Evolutionary conservation across 1,139 yeast genomes (phyloP).

Genomic region (Protomyces pachydermus): DNA sequence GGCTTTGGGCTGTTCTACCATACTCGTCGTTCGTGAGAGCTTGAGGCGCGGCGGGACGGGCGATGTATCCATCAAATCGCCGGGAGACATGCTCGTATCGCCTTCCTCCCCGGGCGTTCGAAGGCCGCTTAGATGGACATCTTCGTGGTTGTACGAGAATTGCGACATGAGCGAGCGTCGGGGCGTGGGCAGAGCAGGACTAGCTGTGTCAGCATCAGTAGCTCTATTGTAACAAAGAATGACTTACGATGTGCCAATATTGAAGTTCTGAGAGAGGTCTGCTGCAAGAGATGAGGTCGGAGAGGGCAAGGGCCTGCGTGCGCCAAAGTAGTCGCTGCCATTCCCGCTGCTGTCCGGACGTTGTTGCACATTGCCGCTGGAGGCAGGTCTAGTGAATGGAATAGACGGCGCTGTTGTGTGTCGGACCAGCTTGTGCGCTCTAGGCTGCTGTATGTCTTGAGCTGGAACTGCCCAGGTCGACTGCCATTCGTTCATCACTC

Average conservation of each 20-base stretch:
- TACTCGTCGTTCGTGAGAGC: constrained; percentile 18
- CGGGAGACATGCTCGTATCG: constrained; percentile 30
- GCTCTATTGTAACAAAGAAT: not conserved
- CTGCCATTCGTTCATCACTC: not conserved
- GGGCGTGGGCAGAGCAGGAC: constrained; percentile 39
- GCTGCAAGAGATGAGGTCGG: constrained; percentile 49
- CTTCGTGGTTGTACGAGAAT: constrained; percentile 31
- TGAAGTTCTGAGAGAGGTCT: constrained; percentile 48
- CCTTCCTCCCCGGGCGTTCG: constrained; percentile 30
- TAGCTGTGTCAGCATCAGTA: not conserved
- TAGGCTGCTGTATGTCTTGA: not conserved
- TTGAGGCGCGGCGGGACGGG: constrained; percentile 30
- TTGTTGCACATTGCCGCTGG: not conserved
- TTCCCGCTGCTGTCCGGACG: too few species aligned
- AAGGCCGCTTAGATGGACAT: constrained; percentile 25
- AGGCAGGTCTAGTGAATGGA: not conserved
- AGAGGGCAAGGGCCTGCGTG: constrained; percentile 19
- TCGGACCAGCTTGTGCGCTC: not conserved
- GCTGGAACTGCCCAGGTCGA: not conserved
- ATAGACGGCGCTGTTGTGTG: not conserved
- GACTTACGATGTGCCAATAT: constrained; percentile 39
- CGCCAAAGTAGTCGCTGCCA: not conserved
- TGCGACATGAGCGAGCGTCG: constrained; percentile 38
- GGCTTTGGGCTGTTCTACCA: not conserved
- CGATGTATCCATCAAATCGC: constrained; percentile 31